Percentiles rank a stretch among this genome's conserved stretches.
Evolutionary conservation across 345 rosid species (phyloP).

Genomic region (Arabis alpina): DNA sequence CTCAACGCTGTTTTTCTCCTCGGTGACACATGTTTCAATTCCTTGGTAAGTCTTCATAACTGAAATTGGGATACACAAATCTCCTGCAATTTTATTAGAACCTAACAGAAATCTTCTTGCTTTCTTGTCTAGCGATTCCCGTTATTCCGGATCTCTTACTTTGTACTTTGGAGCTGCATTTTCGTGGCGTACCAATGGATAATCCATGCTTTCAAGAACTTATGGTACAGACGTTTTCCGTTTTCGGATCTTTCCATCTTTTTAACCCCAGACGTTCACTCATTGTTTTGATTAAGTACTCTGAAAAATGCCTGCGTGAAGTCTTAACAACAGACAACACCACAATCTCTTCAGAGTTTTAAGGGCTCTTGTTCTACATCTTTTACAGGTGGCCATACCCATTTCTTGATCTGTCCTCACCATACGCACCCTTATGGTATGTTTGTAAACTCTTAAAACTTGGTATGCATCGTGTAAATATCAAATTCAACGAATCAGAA

Average conservation of each 20-base stretch:
- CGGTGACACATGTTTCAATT: slow-evolving; percentile 73
- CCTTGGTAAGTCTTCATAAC: slow-evolving; percentile 55
- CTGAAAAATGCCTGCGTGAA: neutral
- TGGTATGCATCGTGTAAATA: neutral
- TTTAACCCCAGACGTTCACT: neutral
- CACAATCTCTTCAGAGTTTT: neutral
- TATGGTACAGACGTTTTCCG: slow-evolving; percentile 34
- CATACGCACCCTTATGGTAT: slow-evolving; percentile 52
- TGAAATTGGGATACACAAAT: neutral
- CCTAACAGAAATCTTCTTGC: neutral
- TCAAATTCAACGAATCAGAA: neutral
- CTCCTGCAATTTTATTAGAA: neutral
- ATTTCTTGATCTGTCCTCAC: slow-evolving; percentile 75
- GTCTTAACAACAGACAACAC: slow-evolving; percentile 3
- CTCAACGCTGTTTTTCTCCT: slow-evolving; percentile 79
- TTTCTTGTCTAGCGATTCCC: slow-evolving; percentile 73
- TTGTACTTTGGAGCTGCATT: slow-evolving; percentile 66
- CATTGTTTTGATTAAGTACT: neutral
- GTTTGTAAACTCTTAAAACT: slow-evolving; percentile 1
- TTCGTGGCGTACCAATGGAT: slow-evolving; percentile 87
- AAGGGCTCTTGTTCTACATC: slow-evolving; percentile 10
- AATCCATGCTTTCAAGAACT: slow-evolving; percentile 59
- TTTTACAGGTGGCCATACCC: slow-evolving; percentile 92
- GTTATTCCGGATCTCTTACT: slow-evolving; percentile 76
- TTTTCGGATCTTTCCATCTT: neutral